These are phyloP conservation scores for Diaporthe aspalathi DNA, from an alignment of 2,329 filamentous ascomycete species.

Conservation along the genomic window DNA sequence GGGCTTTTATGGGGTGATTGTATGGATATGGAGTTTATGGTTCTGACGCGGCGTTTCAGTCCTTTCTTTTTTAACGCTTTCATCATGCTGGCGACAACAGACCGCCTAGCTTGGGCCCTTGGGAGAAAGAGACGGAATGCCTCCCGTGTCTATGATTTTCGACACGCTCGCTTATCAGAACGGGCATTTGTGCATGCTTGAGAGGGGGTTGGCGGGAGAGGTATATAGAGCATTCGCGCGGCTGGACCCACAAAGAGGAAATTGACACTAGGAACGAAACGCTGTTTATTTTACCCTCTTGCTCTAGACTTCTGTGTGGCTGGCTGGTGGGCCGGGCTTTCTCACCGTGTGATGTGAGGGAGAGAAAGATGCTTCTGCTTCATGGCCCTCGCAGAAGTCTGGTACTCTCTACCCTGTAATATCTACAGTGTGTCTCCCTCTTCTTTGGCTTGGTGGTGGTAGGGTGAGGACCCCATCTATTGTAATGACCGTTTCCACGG, in stretches of 20 bases:
- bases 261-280: constrained; percentile 28
- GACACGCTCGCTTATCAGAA: constrained; percentile 26
- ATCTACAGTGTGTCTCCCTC: no score
- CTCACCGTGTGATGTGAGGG: not conserved
- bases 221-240: constrained; percentile 29
- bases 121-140: not conserved
- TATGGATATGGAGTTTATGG: constrained; percentile 2
- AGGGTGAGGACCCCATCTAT: no score
- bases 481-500: no score
- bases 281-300: not conserved
- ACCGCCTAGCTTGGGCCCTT: not conserved
- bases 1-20: constrained; percentile 20
- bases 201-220: not conserved
- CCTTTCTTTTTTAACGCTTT: not conserved
- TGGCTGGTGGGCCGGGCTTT: not conserved
- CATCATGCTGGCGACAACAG: constrained; percentile 5
- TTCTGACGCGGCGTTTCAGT: constrained; percentile 33
- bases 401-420: no score
- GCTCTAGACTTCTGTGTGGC: not conserved
- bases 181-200: not conserved
- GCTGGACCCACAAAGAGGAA: constrained; percentile 26
- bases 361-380: not conserved
- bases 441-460: no score
- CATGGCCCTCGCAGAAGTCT: constrained; percentile 27
- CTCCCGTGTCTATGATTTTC: constrained; percentile 5